Conservation (phyloP, 306 rosid species). For the Fragaria nilgerrensis region DNA sequence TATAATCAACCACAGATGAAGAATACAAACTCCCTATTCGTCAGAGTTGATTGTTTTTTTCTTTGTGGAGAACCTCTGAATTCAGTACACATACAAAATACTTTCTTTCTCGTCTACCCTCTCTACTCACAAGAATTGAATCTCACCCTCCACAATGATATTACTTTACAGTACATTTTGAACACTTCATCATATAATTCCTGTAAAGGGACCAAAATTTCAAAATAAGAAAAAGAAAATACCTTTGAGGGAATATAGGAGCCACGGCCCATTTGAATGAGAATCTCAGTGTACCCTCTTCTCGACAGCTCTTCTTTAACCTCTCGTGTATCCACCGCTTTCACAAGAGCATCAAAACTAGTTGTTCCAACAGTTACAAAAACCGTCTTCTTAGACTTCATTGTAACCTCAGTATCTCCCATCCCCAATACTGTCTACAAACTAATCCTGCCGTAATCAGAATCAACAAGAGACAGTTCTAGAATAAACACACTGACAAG, state of each 20-base stretch:
- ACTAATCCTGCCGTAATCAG: background rate
- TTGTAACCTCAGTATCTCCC: slow-evolving; percentile 36
- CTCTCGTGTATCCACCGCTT: slow-evolving; percentile 42
- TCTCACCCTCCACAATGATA: no score
- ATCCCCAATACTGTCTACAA: slow-evolving; percentile 12
- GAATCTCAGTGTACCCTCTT: slow-evolving; percentile 72
- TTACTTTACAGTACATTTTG: no score
- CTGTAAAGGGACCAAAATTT: background rate
- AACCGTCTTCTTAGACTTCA: slow-evolving; percentile 39
- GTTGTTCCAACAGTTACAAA: slow-evolving; percentile 90
- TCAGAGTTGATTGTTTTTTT: background rate
- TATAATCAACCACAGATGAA: background rate
- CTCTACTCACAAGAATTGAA: no score
- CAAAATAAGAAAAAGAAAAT: background rate
- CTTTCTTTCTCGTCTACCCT: background rate
- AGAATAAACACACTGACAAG: background rate
- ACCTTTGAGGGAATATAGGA: slow-evolving; percentile 70
- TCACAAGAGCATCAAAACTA: slow-evolving; percentile 72
- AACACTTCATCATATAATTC: background rate
- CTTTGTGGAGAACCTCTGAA: background rate
- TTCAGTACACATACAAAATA: background rate
- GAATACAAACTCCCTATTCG: background rate
- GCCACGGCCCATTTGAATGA: slow-evolving; percentile 85
- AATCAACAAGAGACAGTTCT: background rate
- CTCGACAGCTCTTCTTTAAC: slow-evolving; percentile 49